Evolutionary conservation across 306 rosid genomes (phyloP), one percentile per base, ranked within the genome.

Genomic region (Vicia sativa): DNA sequence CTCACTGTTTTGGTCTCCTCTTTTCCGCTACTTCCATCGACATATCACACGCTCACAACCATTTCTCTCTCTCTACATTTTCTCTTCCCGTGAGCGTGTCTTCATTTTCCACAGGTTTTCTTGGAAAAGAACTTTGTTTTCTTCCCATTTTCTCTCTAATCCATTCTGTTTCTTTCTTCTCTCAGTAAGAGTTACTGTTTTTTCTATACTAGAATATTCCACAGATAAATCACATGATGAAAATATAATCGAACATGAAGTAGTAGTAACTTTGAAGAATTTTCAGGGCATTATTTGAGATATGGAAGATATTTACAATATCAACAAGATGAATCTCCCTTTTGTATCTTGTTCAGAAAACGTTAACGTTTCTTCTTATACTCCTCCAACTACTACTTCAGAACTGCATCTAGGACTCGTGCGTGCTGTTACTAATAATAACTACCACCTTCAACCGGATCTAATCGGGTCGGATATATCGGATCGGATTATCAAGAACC

Each of bases 401-500:
- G 57, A 58, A 53, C 34, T 73, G 65, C 74, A 73, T 70, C 82
- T 61, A 15, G 85, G 38, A 34, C 38, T 34, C 38, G 38, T 34
- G 1, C 38, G 70, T 53, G 61, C 53, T 16, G 53, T 64, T 7
- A 31, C 54, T 23, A 37, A 59, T 4, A 41, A 67, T 31, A 43
- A 67, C 72, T 41, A 75, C 67, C 65, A 41, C 34, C 61, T 66
- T 39, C 77, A 78, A 59, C 54, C 68, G 7, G 62, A 57, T 68
- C 56, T 57, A 70, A 39, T 65, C 23, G 76, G 78, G 11, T 57
- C 67, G 64, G 58, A 52, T 52, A 19, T 52, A 23, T 21, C 58
- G 2, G 87, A 87, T 76, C 82, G 45, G 35, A 7, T 71, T 18
- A 53, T 87, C 60, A 92, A 92, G 75, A 45, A 77, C 71, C 95